A percentile compares a stretch with the other conserved stretches of the same genome.
These are phyloP conservation scores for Aurinia saxatilis DNA, from an alignment of 345 rosid species.

Conservation along the genomic window DNA sequence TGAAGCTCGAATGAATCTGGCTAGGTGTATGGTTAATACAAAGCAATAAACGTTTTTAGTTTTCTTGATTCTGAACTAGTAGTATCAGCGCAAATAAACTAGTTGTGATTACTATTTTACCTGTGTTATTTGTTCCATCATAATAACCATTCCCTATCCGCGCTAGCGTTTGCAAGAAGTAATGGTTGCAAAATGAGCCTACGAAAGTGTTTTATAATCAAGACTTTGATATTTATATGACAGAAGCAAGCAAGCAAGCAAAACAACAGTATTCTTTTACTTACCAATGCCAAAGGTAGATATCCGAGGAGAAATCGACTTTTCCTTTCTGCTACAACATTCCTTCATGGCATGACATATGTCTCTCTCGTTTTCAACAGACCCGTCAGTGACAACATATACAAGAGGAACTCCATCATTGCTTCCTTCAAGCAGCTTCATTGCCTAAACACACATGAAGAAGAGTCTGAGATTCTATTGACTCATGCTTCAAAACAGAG, in stretches of 20 bases:
- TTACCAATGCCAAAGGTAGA: conserved; percentile 86
- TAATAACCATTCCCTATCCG: conserved; percentile 66
- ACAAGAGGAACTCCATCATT: conserved; percentile 55
- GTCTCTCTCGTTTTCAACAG: conserved; percentile 77
- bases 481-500: conserved; percentile 2
- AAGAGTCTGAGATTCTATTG: background rate
- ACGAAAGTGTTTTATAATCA: background rate
- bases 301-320: conserved; percentile 60
- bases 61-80: background rate
- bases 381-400: conserved; percentile 84
- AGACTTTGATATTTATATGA: background rate
- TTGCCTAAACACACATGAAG: conserved; percentile 46
- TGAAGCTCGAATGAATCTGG: conserved; percentile 58
- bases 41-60: background rate
- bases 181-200: conserved; percentile 85
- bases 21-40: conserved; percentile 17
- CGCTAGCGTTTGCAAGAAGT: conserved; percentile 82
- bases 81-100: background rate
- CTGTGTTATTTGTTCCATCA: conserved; percentile 58
- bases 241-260: background rate
- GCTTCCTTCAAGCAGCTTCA: conserved; percentile 57
- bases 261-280: background rate
- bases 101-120: conserved; percentile 18
- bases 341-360: conserved; percentile 59
- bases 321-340: conserved; percentile 26